These are phyloP conservation scores for Eimeria sp. DNA, from an alignment of 169 alveolate species.

Conservation along the genomic window DNA sequence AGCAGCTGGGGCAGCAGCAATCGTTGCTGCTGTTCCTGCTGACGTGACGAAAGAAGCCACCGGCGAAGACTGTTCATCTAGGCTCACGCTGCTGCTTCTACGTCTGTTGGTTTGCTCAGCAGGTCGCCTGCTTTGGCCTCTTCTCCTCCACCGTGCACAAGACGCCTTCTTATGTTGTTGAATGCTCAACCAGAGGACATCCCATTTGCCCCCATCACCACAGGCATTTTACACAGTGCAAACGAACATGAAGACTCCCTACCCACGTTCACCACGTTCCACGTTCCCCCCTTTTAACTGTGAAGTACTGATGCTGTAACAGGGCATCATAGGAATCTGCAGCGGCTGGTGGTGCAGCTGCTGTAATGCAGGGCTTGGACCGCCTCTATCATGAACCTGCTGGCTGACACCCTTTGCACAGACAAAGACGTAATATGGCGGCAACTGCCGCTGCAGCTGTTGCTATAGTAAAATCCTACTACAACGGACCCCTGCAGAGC, in stretches of 20 bases:
- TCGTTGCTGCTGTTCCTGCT: constrained; percentile 6
- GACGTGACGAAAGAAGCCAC: neutral
- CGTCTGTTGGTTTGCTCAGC: constrained; percentile 28
- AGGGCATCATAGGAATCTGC: no score
- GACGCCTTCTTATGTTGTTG: neutral
- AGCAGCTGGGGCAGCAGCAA: constrained; percentile 49
- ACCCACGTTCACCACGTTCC: no score
- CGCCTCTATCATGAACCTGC: neutral
- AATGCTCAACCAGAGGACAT: neutral
- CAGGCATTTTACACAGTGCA: no score
- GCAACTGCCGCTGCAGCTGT: neutral
- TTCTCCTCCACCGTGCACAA: constrained; percentile 48
- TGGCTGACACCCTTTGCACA: neutral
- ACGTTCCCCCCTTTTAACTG: no score
- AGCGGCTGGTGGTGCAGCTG: neutral
- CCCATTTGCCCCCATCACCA: neutral
- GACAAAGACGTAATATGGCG: neutral
- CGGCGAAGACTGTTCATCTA: neutral
- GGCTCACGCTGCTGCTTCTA: constrained; percentile 29
- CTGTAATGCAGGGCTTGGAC: neutral
- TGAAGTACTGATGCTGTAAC: no score
- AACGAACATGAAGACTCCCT: no score
- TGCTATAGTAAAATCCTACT: neutral
- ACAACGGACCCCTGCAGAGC: neutral
- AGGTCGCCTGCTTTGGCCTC: constrained; percentile 69